Base-by-base conservation (phyloP, 352 stramenopile species). In the Phytopythium sindhum region DNA sequence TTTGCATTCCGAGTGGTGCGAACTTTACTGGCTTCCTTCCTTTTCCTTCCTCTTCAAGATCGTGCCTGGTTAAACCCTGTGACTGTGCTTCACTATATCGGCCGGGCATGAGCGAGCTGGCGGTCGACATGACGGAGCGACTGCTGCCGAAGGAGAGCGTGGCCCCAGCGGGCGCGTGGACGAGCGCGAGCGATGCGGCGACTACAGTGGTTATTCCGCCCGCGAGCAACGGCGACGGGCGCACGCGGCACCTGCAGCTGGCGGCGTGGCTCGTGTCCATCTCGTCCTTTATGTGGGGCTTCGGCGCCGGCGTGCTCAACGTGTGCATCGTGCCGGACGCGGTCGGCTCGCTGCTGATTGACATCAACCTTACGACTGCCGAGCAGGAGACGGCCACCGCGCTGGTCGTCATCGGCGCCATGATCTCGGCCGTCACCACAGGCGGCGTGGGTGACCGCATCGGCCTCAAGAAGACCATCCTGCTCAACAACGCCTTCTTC, bases 261-360 rank as follows among this genome's bases (percentile, higher is more conserved):
- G 67, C 84, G 4, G 82, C 84, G 19, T 77, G 70, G 67, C 60
- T 94, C 37, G 73, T 94, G 50, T 75, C 83, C 41, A 70, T 94
- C 45, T 91, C 83, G 11, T 92, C 83, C 37, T 91, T 94, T 54
- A 78, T 94, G 57, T 94, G 85, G 81, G 85, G 85, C 28, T 92
- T 90, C 56, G 74, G 78, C 33, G 70, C 80, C 31, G 67, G 78
- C 7, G 85, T 89, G 35, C 72, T 94, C 12, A 94, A 94, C 57
- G 81, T 94, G 8, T 94, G 85, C 57, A 89, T 94, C 61, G 78
- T 91, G 0, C 80, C 81, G 0, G 73, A 94, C 37, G 85, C 83
- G 14, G 53, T 87, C 3, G 85, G 85, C 0, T 94, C 85, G 47
- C 67, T 94, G 26, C 72, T 94, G 6, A 58, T 79, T 28, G 84